Evolutionary conservation across 2,329 filamentous ascomycete genomes (phyloP).

Genomic region (Rasamsonia emersonii): DNA sequence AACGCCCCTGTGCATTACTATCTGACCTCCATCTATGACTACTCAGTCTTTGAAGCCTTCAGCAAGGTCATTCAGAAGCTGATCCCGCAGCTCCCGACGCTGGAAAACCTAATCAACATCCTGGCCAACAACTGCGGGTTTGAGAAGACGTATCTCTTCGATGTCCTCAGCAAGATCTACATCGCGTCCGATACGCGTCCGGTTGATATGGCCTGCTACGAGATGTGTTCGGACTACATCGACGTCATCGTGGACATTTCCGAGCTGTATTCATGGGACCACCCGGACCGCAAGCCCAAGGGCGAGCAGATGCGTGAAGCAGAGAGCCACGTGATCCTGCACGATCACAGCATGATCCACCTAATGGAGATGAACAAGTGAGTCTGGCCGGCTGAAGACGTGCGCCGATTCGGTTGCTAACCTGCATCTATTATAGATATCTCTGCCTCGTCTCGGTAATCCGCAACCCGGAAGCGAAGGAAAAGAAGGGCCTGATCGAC

Average conservation of each 20-base stretch:
- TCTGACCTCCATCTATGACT: constrained; percentile 95
- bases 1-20: constrained; percentile 93
- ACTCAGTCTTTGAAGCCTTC: constrained; percentile 96
- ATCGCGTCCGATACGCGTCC: constrained; percentile 92
- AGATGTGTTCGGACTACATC: constrained; percentile 97
- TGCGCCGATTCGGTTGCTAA: constrained; percentile 12
- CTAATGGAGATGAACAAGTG: constrained; percentile 60
- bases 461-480: constrained; percentile 54
- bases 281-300: constrained; percentile 32
- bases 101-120: constrained; percentile 90
- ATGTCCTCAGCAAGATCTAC: constrained; percentile 96
- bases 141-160: constrained; percentile 96
- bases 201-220: constrained; percentile 90
- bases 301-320: constrained; percentile 45
- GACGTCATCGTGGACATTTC: constrained; percentile 97
- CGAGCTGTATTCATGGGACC: constrained; percentile 79
- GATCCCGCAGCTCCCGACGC: constrained; percentile 82
- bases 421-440: constrained; percentile 43
- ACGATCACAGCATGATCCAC: constrained; percentile 56
- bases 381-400: neutral
- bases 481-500: constrained; percentile 57
- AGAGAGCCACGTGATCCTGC: constrained; percentile 55
- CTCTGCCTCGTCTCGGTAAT: constrained; percentile 58
- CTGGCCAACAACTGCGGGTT: constrained; percentile 89
- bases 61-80: constrained; percentile 98